These are phyloP conservation scores for Pezicula neosporulosa DNA, from an alignment of 2,329 filamentous ascomycete species.

Conservation along the genomic window DNA sequence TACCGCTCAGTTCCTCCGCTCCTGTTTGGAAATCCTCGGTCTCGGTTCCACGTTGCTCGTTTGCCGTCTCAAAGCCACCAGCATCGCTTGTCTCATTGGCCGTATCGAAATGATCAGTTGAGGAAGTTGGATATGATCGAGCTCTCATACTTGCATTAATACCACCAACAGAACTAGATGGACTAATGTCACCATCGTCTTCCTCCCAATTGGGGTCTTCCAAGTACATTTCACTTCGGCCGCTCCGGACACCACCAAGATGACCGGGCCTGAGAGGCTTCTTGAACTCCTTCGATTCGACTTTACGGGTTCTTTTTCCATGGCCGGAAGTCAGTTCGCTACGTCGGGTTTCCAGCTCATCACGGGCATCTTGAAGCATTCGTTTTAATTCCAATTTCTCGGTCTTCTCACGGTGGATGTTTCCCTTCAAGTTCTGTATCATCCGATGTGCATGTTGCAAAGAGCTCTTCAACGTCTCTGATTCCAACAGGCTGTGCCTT, in stretches of 20 bases:
- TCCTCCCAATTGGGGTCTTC: slow-evolving; percentile 93
- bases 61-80: slow-evolving; percentile 63
- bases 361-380: slow-evolving; percentile 90
- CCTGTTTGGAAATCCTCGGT: slow-evolving; percentile 95
- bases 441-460: slow-evolving; percentile 92
- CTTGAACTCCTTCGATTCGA: slow-evolving; percentile 68
- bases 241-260: slow-evolving; percentile 71
- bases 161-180: slow-evolving; percentile 36
- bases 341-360: slow-evolving; percentile 75
- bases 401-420: slow-evolving; percentile 95
- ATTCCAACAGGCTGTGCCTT: slow-evolving; percentile 86
- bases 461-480: slow-evolving; percentile 92
- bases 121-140: slow-evolving; percentile 37
- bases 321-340: slow-evolving; percentile 39
- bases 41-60: slow-evolving; percentile 74
- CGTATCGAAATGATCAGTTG: slow-evolving; percentile 72
- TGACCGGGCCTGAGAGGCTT: slow-evolving; percentile 71
- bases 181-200: slow-evolving; percentile 53
- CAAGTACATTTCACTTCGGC: slow-evolving; percentile 72
- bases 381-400: slow-evolving; percentile 95
- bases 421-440: slow-evolving; percentile 92
- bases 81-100: slow-evolving; percentile 72
- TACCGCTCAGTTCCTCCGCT: slow-evolving; percentile 75
- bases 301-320: slow-evolving; percentile 60
- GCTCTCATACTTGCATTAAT: slow-evolving; percentile 12